phyloP scores from a whole-genome alignment of 305 asterid species.

The Ajuga reptans region DNA sequence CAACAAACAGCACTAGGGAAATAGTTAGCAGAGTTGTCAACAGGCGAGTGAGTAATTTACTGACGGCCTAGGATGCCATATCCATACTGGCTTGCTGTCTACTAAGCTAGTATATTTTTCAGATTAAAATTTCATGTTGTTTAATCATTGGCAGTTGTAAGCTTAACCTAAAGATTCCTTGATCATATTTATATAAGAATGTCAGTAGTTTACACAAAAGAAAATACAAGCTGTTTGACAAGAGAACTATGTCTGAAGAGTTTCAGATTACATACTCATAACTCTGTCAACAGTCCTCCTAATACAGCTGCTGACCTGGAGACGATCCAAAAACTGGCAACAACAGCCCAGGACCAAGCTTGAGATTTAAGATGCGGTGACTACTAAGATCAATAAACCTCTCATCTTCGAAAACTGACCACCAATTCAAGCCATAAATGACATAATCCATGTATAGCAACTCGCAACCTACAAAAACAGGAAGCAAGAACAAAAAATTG shows the following conservation, averaged over 20 bases:
- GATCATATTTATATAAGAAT: too few relatives aligned
- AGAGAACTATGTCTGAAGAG: conserved; percentile 12
- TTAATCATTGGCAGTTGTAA: background rate
- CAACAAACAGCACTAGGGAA: too few relatives aligned
- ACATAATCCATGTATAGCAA: conserved; percentile 14
- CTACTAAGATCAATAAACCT: conserved; percentile 8
- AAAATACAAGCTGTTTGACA: background rate
- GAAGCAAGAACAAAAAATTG: background rate
- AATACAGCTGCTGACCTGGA: conserved; percentile 1
- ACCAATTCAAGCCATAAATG: conserved; percentile 15
- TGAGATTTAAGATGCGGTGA: conserved; percentile 4
- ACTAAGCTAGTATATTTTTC: background rate
- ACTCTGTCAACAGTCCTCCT: conserved; percentile 5
- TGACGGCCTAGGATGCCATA: background rate
- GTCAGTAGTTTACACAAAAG: background rate
- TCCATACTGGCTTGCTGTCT: background rate
- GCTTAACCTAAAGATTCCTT: background rate
- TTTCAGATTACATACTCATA: conserved; percentile 22
- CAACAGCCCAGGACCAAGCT: conserved; percentile 14
- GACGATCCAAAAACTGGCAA: background rate
- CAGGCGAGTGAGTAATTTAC: background rate
- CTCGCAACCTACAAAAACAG: conserved; percentile 18
- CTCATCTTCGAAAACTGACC: conserved; percentile 2
- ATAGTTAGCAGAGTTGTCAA: too few relatives aligned
- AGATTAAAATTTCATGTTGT: background rate